Base-by-base conservation (phyloP, 1,139 yeast genomes). In the Suhomyces kunorum region DNA sequence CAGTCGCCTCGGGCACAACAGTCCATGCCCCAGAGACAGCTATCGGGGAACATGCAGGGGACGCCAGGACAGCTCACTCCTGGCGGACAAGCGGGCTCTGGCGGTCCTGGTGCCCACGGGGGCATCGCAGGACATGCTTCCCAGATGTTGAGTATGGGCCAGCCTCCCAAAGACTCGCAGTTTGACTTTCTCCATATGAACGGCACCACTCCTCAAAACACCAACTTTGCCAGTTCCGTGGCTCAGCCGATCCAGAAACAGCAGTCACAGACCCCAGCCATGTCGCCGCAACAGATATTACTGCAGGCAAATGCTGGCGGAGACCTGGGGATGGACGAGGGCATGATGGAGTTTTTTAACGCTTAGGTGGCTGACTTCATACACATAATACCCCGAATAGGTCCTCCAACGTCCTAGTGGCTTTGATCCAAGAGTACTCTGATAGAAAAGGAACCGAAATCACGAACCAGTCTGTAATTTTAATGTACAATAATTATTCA, bases 271-370 rank as follows among this genome's bases (percentile, higher is more conserved):
- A 32, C 34, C n/a, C 51, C 38, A 49, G 55, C 62, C 5, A 63
- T 68, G 29, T 67, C 74, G 1, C 74, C 74, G 2, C 74, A 66
- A 45, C 74, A 69, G 43, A 58, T 69, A 11, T 56, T 67, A 29
- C 72, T 58, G 50, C 70, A 60, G 46, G 59, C 58, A 42, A 54
- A 56, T 28, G 53, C 51, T 12, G 44, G 40, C 17, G 43, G 32
- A 14, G 49, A 43, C 27, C 35, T 40, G 19, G 43, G 48, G 15
- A 39, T 44, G 39, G 54, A 48, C n/a, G 40, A 45, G 7, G 50
- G 51, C 5, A 45, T 49, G 50, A 43, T 50, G 53, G 54, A 50
- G 25, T 49, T 49, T 34, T 50, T 49, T 32, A 46, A 46, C 19
- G 33, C 35, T 24, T 41, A 28, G 20, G 18, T 17, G 8, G 9